Percentiles rank a stretch among this genome's conserved stretches.
Conservation (phyloP, 139 green algal genomes). For the Haematococcus lacustris region DNA sequence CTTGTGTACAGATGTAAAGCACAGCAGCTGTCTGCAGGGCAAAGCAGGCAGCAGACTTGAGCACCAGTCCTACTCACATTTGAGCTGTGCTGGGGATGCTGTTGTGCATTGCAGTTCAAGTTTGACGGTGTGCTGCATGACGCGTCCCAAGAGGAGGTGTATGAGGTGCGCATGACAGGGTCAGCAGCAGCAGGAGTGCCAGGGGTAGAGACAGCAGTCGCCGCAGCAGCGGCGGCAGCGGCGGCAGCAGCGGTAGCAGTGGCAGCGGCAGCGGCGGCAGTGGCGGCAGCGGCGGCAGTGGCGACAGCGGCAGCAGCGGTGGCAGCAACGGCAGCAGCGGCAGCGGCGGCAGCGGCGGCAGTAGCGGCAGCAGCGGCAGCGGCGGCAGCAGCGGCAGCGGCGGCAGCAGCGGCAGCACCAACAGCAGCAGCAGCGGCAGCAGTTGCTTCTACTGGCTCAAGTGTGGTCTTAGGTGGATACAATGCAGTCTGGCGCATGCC, state of each 20-base stretch:
- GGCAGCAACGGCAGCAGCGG: neutral
- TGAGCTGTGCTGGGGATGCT: too few species aligned
- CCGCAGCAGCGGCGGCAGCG: neutral
- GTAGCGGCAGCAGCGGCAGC: too few species aligned
- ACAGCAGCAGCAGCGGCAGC: too few species aligned
- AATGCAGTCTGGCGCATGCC: too few species aligned
- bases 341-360: neutral
- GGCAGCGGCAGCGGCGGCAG: neutral
- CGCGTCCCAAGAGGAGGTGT: conserved; percentile 57
- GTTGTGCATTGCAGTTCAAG: conserved; percentile 46
- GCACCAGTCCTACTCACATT: too few species aligned
- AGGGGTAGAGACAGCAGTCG: neutral
- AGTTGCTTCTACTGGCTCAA: too few species aligned
- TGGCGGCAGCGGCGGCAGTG: neutral
- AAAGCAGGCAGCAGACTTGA: too few species aligned
- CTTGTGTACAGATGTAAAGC: too few species aligned
- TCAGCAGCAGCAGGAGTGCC: neutral
- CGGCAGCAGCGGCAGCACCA: too few species aligned
- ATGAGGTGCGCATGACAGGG: conserved; percentile 36
- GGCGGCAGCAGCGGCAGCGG: too few species aligned
- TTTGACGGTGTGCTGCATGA: conserved; percentile 65
- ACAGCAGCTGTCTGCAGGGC: too few species aligned
- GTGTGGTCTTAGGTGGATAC: too few species aligned
- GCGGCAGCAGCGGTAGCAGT: neutral
- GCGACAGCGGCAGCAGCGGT: neutral